Percentiles rank a stretch among this genome's conserved stretches.
Evolutionary conservation across 1,139 yeast species (phyloP).

Genomic region (Taphrina sp.): DNA sequence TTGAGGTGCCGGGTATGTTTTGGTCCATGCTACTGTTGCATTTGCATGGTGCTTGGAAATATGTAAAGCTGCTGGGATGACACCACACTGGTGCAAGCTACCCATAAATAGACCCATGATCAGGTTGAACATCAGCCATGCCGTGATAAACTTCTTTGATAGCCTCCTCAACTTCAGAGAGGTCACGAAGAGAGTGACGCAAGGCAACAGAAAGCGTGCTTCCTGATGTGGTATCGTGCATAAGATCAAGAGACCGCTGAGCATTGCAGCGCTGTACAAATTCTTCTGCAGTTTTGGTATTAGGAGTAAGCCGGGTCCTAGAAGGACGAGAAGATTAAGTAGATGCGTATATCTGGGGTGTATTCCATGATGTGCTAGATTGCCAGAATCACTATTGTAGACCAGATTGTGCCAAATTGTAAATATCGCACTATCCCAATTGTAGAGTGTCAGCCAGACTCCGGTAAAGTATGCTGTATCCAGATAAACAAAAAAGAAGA

Average conservation of each 20-base stretch:
- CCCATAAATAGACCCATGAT: slow-evolving; percentile 69
- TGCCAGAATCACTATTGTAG: slow-evolving; percentile 62
- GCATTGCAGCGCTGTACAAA: not conserved
- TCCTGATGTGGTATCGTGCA: slow-evolving; percentile 90
- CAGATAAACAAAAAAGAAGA: slow-evolving; percentile 49
- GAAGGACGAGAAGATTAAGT: slow-evolving; percentile 69
- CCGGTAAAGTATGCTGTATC: slow-evolving; percentile 53
- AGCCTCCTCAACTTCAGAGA: slow-evolving; percentile 46
- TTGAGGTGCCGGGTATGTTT: slow-evolving; percentile 88
- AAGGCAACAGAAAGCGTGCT: slow-evolving; percentile 74
- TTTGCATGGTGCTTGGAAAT: slow-evolving; percentile 40
- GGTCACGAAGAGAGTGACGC: slow-evolving; percentile 67
- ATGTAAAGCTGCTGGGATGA: slow-evolving; percentile 59
- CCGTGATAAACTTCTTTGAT: slow-evolving; percentile 36
- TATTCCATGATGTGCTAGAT: slow-evolving; percentile 74
- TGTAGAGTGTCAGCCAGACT: slow-evolving; percentile 6
- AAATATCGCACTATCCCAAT: slow-evolving; percentile 48
- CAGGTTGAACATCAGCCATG: slow-evolving; percentile 70
- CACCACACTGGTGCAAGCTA: slow-evolving; percentile 83
- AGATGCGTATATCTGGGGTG: slow-evolving; percentile 78
- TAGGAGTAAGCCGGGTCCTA: slow-evolving; percentile 65
- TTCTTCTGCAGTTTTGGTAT: slow-evolving; percentile 40
- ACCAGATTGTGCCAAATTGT: slow-evolving; percentile 74
- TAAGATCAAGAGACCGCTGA: slow-evolving; percentile 59
- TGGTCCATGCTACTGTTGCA: slow-evolving; percentile 74